Evolutionary conservation across 805 yeast genomes (phyloP).

Genomic region (Trichomonascus vanleenenianus): DNA sequence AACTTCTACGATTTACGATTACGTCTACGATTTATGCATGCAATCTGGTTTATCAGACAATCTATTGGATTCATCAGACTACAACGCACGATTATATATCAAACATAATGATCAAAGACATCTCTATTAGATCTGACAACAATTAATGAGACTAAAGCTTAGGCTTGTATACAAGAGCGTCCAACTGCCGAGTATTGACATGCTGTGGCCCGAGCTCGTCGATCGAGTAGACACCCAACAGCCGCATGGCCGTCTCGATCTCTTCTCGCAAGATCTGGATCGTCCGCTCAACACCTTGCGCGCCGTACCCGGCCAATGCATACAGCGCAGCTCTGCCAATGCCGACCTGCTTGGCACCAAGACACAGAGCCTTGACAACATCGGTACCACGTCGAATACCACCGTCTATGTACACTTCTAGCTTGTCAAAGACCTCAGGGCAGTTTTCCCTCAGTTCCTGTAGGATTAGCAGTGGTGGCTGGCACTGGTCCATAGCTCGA

Average conservation of each 20-base stretch:
- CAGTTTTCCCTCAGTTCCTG: slow-evolving; percentile 39
- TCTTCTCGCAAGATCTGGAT: slow-evolving; percentile 54
- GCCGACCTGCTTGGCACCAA: slow-evolving; percentile 61
- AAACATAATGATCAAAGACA: no score
- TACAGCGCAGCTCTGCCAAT: slow-evolving; percentile 58
- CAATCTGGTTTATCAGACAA: no score
- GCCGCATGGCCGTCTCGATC: slow-evolving; percentile 55
- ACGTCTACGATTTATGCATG: no score
- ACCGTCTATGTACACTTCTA: slow-evolving; percentile 57
- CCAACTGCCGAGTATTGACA: slow-evolving; percentile 19
- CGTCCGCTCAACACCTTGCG: slow-evolving; percentile 52
- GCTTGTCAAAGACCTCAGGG: slow-evolving; percentile 34
- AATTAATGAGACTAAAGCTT: background rate
- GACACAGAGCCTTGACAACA: slow-evolving; percentile 53
- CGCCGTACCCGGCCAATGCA: slow-evolving; percentile 62
- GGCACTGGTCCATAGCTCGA: slow-evolving; percentile 55
- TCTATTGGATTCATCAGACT: no score
- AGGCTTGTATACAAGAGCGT: slow-evolving; percentile 6
- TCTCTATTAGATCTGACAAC: no score
- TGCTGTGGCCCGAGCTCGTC: slow-evolving; percentile 34
- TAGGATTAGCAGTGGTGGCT: slow-evolving; percentile 55
- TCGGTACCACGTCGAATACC: slow-evolving; percentile 64
- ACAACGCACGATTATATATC: no score
- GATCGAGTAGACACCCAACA: slow-evolving; percentile 50
- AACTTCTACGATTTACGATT: no score